Base-by-base conservation (phyloP, 495 filamentous ascomycete genomes). In the Cercophora sp. region DNA sequence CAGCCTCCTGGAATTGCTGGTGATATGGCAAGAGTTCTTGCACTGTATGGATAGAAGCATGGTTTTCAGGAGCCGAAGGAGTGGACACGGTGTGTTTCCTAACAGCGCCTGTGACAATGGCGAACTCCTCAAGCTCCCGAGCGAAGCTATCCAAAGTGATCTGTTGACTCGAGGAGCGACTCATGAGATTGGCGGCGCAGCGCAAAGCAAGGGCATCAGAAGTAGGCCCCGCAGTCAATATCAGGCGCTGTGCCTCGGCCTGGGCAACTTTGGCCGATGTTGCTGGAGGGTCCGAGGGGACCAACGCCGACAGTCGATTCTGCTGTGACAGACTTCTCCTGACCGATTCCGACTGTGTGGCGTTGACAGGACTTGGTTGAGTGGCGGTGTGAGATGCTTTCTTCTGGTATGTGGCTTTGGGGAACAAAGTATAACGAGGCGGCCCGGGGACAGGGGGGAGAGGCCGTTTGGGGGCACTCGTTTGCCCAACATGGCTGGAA, bases 11-110 rank as follows among this genome's bases (percentile, higher is more conserved):
- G 32, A 79, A 76, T 39, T 79, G 63, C 4, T 69, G 54, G 47
- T 57, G 67, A 42, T 71, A 78, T 9, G 76, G 75, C 8, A 73
- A 47, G 8, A 78, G 58, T 41, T 71, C 70, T 23, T 72, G 60
- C 1, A 79, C 65, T 4, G 77, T 78, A 41, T 70, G 59, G 16
- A 70, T 56, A 15, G 75, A 79, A 5, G 56, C 40, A 10, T 63
- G 66, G 0, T 64, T 65, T 6, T 67, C 62, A 0, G 57, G 60
- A 6, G 60, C 61, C 0, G 60, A 61, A 5, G 63, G 57, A 4
- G 68, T 67, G 0, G 65, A 56, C 11, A 66, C 48, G 9, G 65
- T 67, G 35, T 35, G 35, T 16, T 53, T 65, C 1, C 63, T 58
- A 25, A 57, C 44, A 8, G 54, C 58, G 8, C 53, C 56, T 19